Base-by-base conservation (phyloP, 768 basidiomycete genomes). In the Austroboletus festivus region DNA sequence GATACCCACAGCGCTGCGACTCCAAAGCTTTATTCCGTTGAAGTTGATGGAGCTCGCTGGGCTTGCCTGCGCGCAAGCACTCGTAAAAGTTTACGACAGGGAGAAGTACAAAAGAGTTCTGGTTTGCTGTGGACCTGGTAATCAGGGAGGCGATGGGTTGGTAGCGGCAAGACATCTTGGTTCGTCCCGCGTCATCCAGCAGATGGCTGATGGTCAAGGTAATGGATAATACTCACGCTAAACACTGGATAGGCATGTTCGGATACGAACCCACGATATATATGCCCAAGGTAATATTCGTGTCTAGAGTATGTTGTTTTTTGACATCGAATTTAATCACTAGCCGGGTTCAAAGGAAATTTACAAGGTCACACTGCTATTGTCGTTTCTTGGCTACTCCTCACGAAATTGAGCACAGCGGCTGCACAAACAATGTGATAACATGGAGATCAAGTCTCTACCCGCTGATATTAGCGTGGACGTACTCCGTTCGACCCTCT, bases 41-140 rank as follows among this genome's bases (percentile, higher is more conserved):
- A 62, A 95, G 91, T 72, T 97, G 24, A 96, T 97, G 93, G 95
- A 98, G 62, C 79, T 98, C 12, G 95, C 95, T 24, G 96, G 96
- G 1, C 73, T 98, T 10, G 86, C 95, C 1, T 94, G 94, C 62
- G 96, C 95, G 0, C 90, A 94, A 64, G 80, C 89, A 0, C 71
- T 97, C 3, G 83, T 87, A 6, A 84, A 74, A n/a, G 81, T 83
- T 0, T 98, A 91, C 64, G 73, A 72, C 34, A 81, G 77, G 24
- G 80, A 83, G 3, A 77, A 73, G 38, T 82, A 89, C 64, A 78
- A 77, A 31, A 79, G 82, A 11, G 91, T 98, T 6, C 73, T 98
- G n/a, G 89, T 98, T 11, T 93, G 90, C 60, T 97, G 94, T 63
- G 96, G 96, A 16, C 94, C 96, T 7, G 96, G 96, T 35, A 98